These are phyloP conservation scores for Danielia oregonensis DNA, from an alignment of 805 yeast species.

Conservation along the genomic window DNA sequence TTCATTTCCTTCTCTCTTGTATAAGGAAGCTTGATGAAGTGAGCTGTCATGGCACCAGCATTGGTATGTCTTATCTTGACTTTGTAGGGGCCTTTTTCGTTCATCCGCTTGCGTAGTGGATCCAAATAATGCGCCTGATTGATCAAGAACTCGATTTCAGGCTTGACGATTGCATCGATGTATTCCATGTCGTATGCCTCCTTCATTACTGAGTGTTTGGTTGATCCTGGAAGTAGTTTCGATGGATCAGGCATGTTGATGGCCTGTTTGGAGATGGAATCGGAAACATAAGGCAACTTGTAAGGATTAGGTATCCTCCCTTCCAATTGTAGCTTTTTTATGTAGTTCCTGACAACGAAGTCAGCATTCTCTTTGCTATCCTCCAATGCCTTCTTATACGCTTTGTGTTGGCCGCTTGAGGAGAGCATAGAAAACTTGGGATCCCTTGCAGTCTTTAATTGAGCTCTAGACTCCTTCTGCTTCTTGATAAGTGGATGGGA, in stretches of 20 bases:
- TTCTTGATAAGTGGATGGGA: conserved; percentile 9
- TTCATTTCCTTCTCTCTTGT: conserved; percentile 13
- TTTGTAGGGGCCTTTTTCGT: conserved; percentile 34
- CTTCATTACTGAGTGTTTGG: conserved; percentile 15
- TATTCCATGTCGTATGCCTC: conserved; percentile 31
- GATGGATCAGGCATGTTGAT: conserved; percentile 9
- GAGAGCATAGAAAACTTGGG: conserved; percentile 4
- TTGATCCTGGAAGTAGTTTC: conserved; percentile 22
- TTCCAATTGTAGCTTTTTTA: conserved; percentile 24
- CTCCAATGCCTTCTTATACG: conserved; percentile 11
- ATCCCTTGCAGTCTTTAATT: conserved; percentile 1
- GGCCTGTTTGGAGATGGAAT: conserved; percentile 6
- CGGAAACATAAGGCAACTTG: conserved; percentile 26
- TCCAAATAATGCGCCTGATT: conserved; percentile 24
- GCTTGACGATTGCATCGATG: conserved; percentile 29
- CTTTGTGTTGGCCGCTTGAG: conserved; percentile 9
- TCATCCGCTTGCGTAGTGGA: conserved; percentile 18
- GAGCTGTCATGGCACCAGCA: conserved; percentile 30
- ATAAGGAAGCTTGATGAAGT: conserved; percentile 27
- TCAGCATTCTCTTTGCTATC: conserved; percentile 13
- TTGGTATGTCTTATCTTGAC: conserved; percentile 27
- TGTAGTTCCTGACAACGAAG: conserved; percentile 23
- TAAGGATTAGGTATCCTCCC: conserved; percentile 30
- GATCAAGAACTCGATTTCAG: conserved; percentile 31
- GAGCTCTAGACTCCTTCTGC: conserved; percentile 6